Base-by-base conservation (phyloP, 2,329 filamentous ascomycete species). In the Orbilia blumenaviensis region DNA sequence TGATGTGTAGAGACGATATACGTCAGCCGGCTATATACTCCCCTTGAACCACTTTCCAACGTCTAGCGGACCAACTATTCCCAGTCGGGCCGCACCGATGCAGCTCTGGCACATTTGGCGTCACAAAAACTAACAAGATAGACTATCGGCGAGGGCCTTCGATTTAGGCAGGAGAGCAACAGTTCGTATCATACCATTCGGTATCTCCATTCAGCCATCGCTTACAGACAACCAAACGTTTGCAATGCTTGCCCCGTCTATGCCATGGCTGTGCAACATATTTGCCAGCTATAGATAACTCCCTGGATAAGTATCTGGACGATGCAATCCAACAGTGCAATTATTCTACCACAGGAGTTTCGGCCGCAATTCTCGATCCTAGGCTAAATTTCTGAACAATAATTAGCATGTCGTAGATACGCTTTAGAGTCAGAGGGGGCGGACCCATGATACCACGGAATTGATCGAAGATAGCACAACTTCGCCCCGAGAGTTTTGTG, bases 91-190 rank as follows among this genome's bases (percentile, higher is more conserved):
- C 38, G 16, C 27, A 27, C 25, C 61, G 66, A 71, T 36, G 63
- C 66, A 63, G 10, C 54, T 61, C 54, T 69, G 66, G 54, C 46
- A 58, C 66, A 54, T 10, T 34, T 16, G 46, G 50, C 48, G 66
- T 71, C 36, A 63, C 52, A 56, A 38, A 36, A 4, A 10, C 50
- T 38, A 56, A 5, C n/a, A 34, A 21, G 50, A 56, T 52, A 52
- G 48, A 12, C 50, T 56, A 56, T 56, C 52, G 29, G 52, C 52
- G 52, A 56, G 32, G 48, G 18, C 12, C n/a, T 29, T 56, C 52
- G 18, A n/a, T 56, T 56, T 56, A 56, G 52, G 52, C 32, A 56
- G 52, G 52, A 56, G 48, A 3, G 32, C 52, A 9, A 2, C 27
- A 50, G 41, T 10, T 34, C 29, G 14, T 41, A 18, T 54, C 12